These are phyloP conservation scores for Gaeumannomyces sp. DNA, from an alignment of 2,329 filamentous ascomycete genomes.

Conservation along the genomic window DNA sequence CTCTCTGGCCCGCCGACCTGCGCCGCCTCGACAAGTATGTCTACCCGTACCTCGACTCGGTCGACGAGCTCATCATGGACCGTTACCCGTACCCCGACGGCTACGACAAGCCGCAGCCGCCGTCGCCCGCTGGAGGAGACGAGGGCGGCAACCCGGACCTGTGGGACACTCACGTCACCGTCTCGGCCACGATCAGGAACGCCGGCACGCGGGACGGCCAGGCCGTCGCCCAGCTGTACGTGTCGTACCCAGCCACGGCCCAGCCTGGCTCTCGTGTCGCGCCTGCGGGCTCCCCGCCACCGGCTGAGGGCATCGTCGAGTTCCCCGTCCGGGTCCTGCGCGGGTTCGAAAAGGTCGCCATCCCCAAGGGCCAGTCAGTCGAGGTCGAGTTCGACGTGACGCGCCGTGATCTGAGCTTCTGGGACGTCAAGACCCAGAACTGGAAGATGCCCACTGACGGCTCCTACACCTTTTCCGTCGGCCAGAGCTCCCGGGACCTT, in stretches of 20 bases:
- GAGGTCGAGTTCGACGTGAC: slow-evolving; percentile 38
- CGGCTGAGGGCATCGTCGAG: slow-evolving; percentile 11
- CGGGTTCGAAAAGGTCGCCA: slow-evolving; percentile 63
- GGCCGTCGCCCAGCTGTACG: slow-evolving; percentile 41
- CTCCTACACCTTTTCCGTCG: slow-evolving; percentile 16
- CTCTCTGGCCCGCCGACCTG: slow-evolving; percentile 55
- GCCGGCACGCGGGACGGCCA: slow-evolving; percentile 37
- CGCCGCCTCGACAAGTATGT: slow-evolving; percentile 62
- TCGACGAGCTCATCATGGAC: slow-evolving; percentile 34
- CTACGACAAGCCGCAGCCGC: slow-evolving; percentile 42
- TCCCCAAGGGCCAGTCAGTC: slow-evolving; percentile 43
- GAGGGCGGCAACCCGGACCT: slow-evolving; percentile 63
- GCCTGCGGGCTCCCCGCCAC: slow-evolving; percentile 4
- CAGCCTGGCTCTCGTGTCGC: not conserved
- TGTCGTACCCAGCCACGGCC: slow-evolving; percentile 32
- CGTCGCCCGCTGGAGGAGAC: slow-evolving; percentile 62
- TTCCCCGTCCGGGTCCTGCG: slow-evolving; percentile 52
- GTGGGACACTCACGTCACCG: slow-evolving; percentile 48
- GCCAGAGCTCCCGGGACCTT: slow-evolving; percentile 18
- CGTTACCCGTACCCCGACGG: slow-evolving; percentile 47
- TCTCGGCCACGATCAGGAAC: slow-evolving; percentile 49
- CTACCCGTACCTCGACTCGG: slow-evolving; percentile 60
- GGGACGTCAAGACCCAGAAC: slow-evolving; percentile 42
- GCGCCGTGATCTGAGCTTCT: slow-evolving; percentile 47
- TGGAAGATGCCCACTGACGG: slow-evolving; percentile 32